Evolutionary conservation across 1,284 basidiomycete species (phyloP).

Genomic region (Cutaneotrichosporon sp.): DNA sequence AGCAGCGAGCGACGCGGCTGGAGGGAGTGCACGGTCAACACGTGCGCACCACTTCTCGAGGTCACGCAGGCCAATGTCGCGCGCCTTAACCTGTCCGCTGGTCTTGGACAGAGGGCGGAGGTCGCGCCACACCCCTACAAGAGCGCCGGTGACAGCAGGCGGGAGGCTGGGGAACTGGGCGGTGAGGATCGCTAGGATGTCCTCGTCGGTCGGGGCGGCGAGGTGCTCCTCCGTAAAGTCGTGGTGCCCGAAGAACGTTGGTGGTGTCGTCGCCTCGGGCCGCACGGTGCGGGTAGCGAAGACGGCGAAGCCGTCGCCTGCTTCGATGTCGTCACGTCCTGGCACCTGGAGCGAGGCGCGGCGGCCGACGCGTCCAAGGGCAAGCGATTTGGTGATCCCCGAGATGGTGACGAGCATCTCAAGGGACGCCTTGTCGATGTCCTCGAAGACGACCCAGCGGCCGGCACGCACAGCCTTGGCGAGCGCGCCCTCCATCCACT

Average conservation of each 20-base stretch:
- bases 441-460: conserved; percentile 90
- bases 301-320: conserved; percentile 69
- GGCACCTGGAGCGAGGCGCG: conserved; percentile 69
- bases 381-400: conserved; percentile 77
- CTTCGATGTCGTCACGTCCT: conserved; percentile 66
- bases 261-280: conserved; percentile 48
- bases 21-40: conserved; percentile 64
- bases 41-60: conserved; percentile 84
- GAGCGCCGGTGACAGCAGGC: conserved; percentile 50
- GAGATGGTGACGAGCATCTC: conserved; percentile 83
- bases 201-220: conserved; percentile 62
- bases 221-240: conserved; percentile 74
- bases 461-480: conserved; percentile 87
- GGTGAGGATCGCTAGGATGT: conserved; percentile 68
- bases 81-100: conserved; percentile 49
- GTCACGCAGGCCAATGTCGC: conserved; percentile 73
- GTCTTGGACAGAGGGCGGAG: conserved; percentile 45
- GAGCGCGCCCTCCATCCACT: conserved; percentile 94
- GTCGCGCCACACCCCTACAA: conserved; percentile 47
- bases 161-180: conserved; percentile 65
- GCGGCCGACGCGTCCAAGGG: conserved; percentile 62
- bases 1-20: conserved; percentile 30
- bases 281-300: conserved; percentile 74
- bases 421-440: conserved; percentile 82
- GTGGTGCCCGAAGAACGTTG: conserved; percentile 76